Conservation (phyloP, 1,284 basidiomycete genomes). For the Coniophora puteana region DNA sequence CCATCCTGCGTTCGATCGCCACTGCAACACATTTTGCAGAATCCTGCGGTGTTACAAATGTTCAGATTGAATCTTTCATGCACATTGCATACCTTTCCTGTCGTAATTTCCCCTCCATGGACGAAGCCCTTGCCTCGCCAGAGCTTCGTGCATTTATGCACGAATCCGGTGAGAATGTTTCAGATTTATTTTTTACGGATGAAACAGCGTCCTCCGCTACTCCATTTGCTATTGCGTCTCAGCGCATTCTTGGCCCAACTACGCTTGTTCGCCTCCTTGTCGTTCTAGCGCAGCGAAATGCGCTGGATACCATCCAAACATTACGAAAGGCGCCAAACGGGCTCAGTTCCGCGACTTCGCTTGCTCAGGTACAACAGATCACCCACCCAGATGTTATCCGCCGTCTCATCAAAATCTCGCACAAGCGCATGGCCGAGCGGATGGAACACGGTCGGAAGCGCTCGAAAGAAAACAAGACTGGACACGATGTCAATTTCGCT, state of each 20-base stretch:
- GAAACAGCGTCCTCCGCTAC: constrained; percentile 14
- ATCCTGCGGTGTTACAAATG: constrained; percentile 15
- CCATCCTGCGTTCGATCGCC: constrained; percentile 20
- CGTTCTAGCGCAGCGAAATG: constrained; percentile 19
- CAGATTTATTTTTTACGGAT: constrained; percentile 13
- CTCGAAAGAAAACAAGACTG: not conserved
- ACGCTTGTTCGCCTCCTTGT: constrained; percentile 20
- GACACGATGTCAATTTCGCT: constrained; percentile 19
- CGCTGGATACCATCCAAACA: constrained; percentile 13
- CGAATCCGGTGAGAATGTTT: too few relatives aligned
- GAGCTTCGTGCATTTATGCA: constrained; percentile 8
- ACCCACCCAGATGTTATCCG: constrained; percentile 18
- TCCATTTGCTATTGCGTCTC: constrained; percentile 14
- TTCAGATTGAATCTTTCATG: constrained; percentile 22
- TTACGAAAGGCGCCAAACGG: constrained; percentile 20
- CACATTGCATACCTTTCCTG: constrained; percentile 19
- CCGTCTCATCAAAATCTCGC: constrained; percentile 17
- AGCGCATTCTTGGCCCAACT: constrained; percentile 20
- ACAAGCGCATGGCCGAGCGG: constrained; percentile 16
- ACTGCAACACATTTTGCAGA: constrained; percentile 15
- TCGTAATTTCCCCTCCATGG: constrained; percentile 8
- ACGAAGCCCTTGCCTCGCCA: constrained; percentile 6
- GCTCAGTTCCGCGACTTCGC: constrained; percentile 13
- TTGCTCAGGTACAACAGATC: constrained; percentile 25
- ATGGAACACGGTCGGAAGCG: constrained; percentile 18